These are phyloP conservation scores for Huntiella moniliformis DNA, from an alignment of 2,329 filamentous ascomycete genomes.

Conservation along the genomic window DNA sequence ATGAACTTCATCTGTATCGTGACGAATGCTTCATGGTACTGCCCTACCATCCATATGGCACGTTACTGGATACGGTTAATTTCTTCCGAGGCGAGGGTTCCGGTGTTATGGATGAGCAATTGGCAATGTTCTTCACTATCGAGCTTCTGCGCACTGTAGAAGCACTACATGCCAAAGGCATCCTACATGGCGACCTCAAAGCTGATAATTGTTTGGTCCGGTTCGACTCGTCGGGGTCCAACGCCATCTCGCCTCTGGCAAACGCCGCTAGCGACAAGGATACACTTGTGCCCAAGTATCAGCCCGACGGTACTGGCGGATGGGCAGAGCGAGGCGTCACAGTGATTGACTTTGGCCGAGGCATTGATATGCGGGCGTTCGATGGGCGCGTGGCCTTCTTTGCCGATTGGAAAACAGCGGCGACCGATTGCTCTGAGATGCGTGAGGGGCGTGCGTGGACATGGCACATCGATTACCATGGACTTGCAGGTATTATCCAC, in stretches of 20 bases:
- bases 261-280: neutral
- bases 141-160: slow-evolving; percentile 85
- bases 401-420: slow-evolving; percentile 80
- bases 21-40: slow-evolving; percentile 83
- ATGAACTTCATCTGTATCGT: slow-evolving; percentile 80
- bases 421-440: slow-evolving; percentile 88
- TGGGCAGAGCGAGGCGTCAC: slow-evolving; percentile 67
- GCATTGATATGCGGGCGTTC: slow-evolving; percentile 85
- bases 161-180: slow-evolving; percentile 56
- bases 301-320: slow-evolving; percentile 51
- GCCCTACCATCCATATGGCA: slow-evolving; percentile 75
- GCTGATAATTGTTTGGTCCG: slow-evolving; percentile 87
- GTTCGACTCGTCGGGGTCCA: slow-evolving; percentile 36
- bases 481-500: slow-evolving; percentile 74
- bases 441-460: slow-evolving; percentile 89
- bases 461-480: slow-evolving; percentile 93
- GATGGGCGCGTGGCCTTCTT: slow-evolving; percentile 55
- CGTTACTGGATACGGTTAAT: slow-evolving; percentile 88
- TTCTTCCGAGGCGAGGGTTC: slow-evolving; percentile 52
- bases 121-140: slow-evolving; percentile 90
- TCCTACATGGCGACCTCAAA: slow-evolving; percentile 89
- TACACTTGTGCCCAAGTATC: slow-evolving; percentile 45
- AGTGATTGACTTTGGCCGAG: slow-evolving; percentile 87
- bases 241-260: slow-evolving; percentile 8
- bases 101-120: slow-evolving; percentile 68